Evolutionary conservation across 371 early-diverging fungal species (phyloP), one percentile per base, ranked within the genome.

Genomic region (Mortierella sp.): DNA sequence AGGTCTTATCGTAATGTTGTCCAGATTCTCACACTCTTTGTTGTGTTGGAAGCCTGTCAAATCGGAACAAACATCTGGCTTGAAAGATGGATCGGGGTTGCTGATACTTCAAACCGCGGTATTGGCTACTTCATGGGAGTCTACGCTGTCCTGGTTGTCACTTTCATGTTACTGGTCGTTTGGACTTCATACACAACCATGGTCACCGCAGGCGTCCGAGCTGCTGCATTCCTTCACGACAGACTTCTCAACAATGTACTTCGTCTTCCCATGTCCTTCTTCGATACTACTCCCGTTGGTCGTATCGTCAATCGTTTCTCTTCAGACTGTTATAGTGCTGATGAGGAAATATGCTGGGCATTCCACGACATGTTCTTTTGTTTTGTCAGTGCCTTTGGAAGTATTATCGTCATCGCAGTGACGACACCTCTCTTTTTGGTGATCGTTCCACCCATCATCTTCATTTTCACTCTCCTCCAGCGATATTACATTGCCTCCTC

Each of bases 271-370:
- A 92, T 92, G 90, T 75, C 86, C 3, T 94, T 91, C 73, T 95
- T 93, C 70, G 94, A 93, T 64, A 84, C 87, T 0, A 93, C 91
- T 1, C 95, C 92, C 87, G 72, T 90, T 0, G 96, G 96, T 4
- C 89, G 96, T 45, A 91, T 97, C 58, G 76, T 97, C 55, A 95
- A 96, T 73, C 87, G 97, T 10, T 95, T 96, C 73, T 93, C 93
- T 0, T 89, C 91, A 3, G 96, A 96, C 74, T 77, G 92, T 57
- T 89, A 89, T 60, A 88, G 92, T 41, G 82, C 92, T 40, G 94
- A 95, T 74, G 88, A 90, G 43, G 22, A 41, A 32, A 58, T 76
- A 15, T 62, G 88, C 22, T 88, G 84, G 87, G 86, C 84, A 65
- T 70, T 73, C 83, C 52, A 85, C 89, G 76, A 84, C 83, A 67